phyloP scores from a whole-genome alignment of 371 early-diverging fungal species.

The Phascolomyces articulosus region DNA sequence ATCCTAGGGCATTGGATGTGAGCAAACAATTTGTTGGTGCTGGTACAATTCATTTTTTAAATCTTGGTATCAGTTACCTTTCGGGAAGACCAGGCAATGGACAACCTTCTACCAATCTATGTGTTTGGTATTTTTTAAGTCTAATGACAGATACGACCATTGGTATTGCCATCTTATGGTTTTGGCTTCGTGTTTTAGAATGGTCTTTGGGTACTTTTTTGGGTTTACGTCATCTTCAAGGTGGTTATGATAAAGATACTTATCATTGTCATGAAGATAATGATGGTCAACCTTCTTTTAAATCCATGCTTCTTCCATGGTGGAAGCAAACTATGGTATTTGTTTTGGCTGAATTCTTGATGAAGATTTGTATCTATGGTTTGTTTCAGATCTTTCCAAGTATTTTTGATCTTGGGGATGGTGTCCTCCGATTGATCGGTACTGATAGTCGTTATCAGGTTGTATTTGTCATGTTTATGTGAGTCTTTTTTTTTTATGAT shows the following conservation, averaged over 20 bases:
- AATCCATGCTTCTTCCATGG: slow-evolving; percentile 25
- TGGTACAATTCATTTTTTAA: slow-evolving; percentile 60
- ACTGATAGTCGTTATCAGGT: slow-evolving; percentile 33
- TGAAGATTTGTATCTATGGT: slow-evolving; percentile 40
- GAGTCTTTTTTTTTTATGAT: slow-evolving; percentile 17
- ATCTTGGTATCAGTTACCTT: slow-evolving; percentile 55
- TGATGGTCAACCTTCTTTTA: slow-evolving; percentile 19
- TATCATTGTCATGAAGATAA: slow-evolving; percentile 21
- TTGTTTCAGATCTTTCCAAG: slow-evolving; percentile 29
- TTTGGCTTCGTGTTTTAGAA: slow-evolving; percentile 31
- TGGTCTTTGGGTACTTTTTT: slow-evolving; percentile 11
- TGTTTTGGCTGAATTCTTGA: slow-evolving; percentile 27
- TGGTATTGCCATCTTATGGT: slow-evolving; percentile 63
- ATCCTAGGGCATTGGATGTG: slow-evolving; percentile 67
- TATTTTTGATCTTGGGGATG: slow-evolving; percentile 36
- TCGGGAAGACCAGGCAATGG: slow-evolving; percentile 41
- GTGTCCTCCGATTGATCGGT: slow-evolving; percentile 29
- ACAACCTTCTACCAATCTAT: slow-evolving; percentile 46
- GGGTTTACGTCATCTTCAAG: background rate
- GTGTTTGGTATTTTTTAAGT: slow-evolving; percentile 69
- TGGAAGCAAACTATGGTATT: slow-evolving; percentile 32
- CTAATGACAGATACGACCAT: slow-evolving; percentile 64
- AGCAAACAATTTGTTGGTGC: slow-evolving; percentile 69
- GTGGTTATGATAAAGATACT: too few relatives aligned
- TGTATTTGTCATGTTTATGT: slow-evolving; percentile 52